A percentile compares a stretch with the other conserved stretches of the same genome.
Conservation (phyloP, 2,329 filamentous ascomycete genomes). For the Annulohypoxylon truncatum region DNA sequence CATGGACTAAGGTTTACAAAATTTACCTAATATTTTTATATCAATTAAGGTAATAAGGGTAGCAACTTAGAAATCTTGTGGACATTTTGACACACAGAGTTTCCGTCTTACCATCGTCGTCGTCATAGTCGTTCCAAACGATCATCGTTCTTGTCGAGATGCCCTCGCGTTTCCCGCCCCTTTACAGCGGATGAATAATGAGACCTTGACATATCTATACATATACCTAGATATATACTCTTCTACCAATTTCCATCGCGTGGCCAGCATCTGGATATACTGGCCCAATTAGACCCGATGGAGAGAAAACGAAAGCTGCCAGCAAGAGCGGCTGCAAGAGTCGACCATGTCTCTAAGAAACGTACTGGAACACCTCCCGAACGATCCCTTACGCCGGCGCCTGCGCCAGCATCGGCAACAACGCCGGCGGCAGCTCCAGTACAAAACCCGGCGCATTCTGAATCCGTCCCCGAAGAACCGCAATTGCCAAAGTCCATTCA, state of each 20-base stretch:
- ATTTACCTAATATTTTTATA: neutral
- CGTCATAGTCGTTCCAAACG: neutral
- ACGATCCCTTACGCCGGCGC: slow-evolving; percentile 60
- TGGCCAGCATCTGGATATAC: neutral
- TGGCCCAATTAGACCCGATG: slow-evolving; percentile 55
- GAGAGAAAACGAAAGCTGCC: slow-evolving; percentile 75
- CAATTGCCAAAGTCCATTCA: slow-evolving; percentile 71
- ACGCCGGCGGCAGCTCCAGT: slow-evolving; percentile 51
- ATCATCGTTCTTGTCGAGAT: slow-evolving; percentile 12
- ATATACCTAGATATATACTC: neutral
- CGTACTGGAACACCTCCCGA: slow-evolving; percentile 68
- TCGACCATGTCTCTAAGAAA: slow-evolving; percentile 70
- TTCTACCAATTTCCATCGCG: neutral
- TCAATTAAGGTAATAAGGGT: neutral
- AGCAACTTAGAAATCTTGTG: neutral
- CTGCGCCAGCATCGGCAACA: slow-evolving; percentile 56
- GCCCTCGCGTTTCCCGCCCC: slow-evolving; percentile 8
- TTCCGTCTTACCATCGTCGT: neutral
- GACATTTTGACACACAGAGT: neutral
- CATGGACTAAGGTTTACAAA: neutral
- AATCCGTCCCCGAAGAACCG: slow-evolving; percentile 51
- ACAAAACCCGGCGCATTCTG: slow-evolving; percentile 52
- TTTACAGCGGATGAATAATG: slow-evolving; percentile 10
- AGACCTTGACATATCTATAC: neutral
- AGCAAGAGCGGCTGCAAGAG: slow-evolving; percentile 69